Conservation (phyloP, 768 basidiomycete genomes). For the Leccinum subtestaceum region DNA sequence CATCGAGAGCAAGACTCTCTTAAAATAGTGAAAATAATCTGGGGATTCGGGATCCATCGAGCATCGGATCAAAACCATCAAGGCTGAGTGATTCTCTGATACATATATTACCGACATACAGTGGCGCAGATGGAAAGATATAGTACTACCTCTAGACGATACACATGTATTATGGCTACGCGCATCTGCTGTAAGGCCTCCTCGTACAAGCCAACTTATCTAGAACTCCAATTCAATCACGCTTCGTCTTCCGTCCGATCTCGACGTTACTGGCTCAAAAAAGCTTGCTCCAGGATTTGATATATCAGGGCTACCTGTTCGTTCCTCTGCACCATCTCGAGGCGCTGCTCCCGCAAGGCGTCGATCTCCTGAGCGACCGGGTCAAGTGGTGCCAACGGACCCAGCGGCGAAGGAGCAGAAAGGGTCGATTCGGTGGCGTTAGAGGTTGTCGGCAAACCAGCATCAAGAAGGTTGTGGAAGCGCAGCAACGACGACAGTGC, state of each 20-base stretch:
- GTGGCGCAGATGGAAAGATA: not conserved
- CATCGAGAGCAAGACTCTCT: too few relatives aligned
- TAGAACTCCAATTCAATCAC: not conserved
- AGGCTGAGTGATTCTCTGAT: not conserved
- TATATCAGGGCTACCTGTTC: slow-evolving; percentile 70
- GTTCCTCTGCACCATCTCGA: slow-evolving; percentile 74
- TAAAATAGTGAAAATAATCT: too few relatives aligned
- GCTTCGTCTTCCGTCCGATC: not conserved
- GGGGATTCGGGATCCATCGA: too few relatives aligned
- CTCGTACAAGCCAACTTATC: not conserved
- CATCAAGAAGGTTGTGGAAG: slow-evolving; percentile 44
- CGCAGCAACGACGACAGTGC: slow-evolving; percentile 78
- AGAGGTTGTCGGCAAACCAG: slow-evolving; percentile 23
- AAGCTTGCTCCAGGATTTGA: slow-evolving; percentile 43
- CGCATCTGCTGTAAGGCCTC: not conserved
- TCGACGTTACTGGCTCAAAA: slow-evolving; percentile 13
- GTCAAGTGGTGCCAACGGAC: slow-evolving; percentile 52
- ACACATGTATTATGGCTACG: not conserved
- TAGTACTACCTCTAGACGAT: not conserved
- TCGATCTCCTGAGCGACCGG: slow-evolving; percentile 71
- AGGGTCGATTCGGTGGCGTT: slow-evolving; percentile 20
- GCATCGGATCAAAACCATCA: too few relatives aligned
- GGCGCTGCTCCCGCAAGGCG: slow-evolving; percentile 74
- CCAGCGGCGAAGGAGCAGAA: slow-evolving; percentile 53
- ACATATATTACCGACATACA: not conserved